These are phyloP conservation scores for Aspergillus tanneri DNA, from an alignment of 2,329 filamentous ascomycete species.

Conservation along the genomic window DNA sequence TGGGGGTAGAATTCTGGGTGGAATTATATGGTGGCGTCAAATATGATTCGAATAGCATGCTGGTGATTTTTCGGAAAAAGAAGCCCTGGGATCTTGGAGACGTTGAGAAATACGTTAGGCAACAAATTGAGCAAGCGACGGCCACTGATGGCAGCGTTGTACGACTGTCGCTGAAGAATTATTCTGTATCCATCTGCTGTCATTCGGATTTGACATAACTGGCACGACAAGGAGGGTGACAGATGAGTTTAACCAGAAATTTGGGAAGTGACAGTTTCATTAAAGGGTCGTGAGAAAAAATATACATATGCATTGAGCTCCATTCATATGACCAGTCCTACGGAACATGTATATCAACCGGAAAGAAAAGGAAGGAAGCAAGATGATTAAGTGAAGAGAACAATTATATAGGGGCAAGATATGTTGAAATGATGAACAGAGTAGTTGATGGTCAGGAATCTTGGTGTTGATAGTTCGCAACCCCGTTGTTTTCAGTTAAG, in stretches of 20 bases:
- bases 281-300: not conserved
- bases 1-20: slow-evolving; percentile 54
- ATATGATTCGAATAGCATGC: slow-evolving; percentile 50
- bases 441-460: too few species aligned
- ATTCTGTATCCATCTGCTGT: slow-evolving; percentile 47
- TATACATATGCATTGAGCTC: too few species aligned
- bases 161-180: slow-evolving; percentile 41
- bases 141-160: slow-evolving; percentile 44
- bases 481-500: too few species aligned
- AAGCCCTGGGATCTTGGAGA: slow-evolving; percentile 48
- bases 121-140: slow-evolving; percentile 45
- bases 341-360: too few species aligned
- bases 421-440: too few species aligned
- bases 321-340: too few species aligned
- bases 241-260: slow-evolving; percentile 44
- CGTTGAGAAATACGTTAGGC: slow-evolving; percentile 43
- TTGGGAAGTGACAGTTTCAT: slow-evolving; percentile 9
- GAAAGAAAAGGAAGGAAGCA: too few species aligned
- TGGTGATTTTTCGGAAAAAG: slow-evolving; percentile 60
- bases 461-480: too few species aligned
- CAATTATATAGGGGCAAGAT: too few species aligned
- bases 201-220: slow-evolving; percentile 51
- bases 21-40: slow-evolving; percentile 59
- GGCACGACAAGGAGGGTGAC: slow-evolving; percentile 40
- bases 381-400: too few species aligned